A percentile compares a stretch with the other conserved stretches of the same genome.
Evolutionary conservation across 306 rosid genomes (phyloP).

Genomic region (Gastrolobium villosum): DNA sequence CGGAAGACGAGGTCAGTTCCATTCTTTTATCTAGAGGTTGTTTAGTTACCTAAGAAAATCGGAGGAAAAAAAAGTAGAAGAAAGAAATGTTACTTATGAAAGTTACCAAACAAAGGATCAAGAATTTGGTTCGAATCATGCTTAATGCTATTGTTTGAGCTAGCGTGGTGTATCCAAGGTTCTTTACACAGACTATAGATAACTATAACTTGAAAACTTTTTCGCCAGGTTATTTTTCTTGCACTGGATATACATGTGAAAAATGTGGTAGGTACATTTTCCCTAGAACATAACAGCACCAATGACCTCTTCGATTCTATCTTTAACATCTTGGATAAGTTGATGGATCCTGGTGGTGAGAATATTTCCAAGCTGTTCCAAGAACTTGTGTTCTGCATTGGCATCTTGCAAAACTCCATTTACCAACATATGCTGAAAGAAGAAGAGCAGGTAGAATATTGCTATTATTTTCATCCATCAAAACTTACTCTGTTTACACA

Average conservation of each 20-base stretch:
- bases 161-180: too few species aligned
- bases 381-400: constrained; percentile 76
- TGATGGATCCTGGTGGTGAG: constrained; percentile 52
- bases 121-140: background rate
- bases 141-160: background rate
- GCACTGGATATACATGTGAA: constrained; percentile 75
- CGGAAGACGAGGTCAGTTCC: constrained; percentile 84
- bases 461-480: constrained; percentile 19
- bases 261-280: constrained; percentile 77
- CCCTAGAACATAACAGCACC: constrained; percentile 76
- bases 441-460: constrained; percentile 82
- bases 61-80: background rate
- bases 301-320: constrained; percentile 69
- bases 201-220: constrained; percentile 1
- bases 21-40: background rate
- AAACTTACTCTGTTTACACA: constrained; percentile 33
- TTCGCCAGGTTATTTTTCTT: constrained; percentile 78
- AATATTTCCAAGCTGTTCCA: constrained; percentile 66
- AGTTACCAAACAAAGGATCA: background rate
- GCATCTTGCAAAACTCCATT: constrained; percentile 66
- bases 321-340: constrained; percentile 63
- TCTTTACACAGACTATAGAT: background rate
- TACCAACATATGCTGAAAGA: constrained; percentile 90
- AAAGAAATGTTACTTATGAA: background rate
- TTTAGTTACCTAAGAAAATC: constrained; percentile 28